Conservation (phyloP, 2,329 filamentous ascomycete genomes). For the Zymoseptoria passerinii region DNA sequence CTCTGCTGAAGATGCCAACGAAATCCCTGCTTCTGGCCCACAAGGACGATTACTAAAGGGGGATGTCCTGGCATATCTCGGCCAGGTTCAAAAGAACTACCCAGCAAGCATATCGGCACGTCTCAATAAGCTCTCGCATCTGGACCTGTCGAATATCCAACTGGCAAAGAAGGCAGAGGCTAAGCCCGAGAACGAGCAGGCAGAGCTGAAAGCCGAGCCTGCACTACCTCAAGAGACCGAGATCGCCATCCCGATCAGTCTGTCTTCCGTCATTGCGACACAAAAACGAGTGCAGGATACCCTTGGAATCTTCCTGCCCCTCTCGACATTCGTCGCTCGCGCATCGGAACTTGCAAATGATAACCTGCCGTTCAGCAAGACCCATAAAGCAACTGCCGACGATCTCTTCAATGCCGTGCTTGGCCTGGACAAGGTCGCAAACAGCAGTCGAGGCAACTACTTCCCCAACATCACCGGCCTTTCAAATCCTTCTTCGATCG, state of each 20-base stretch:
- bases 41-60: constrained; percentile 87
- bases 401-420: constrained; percentile 88
- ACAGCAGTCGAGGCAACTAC: constrained; percentile 54
- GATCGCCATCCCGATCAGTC: constrained; percentile 66
- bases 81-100: constrained; percentile 63
- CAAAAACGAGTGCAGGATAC: constrained; percentile 72
- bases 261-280: constrained; percentile 68
- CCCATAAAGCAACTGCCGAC: constrained; percentile 59
- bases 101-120: constrained; percentile 62
- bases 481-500: constrained; percentile 29
- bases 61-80: constrained; percentile 84
- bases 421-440: constrained; percentile 51
- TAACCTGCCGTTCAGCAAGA: constrained; percentile 61
- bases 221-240: constrained; percentile 44
- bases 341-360: constrained; percentile 84
- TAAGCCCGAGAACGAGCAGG: constrained; percentile 39
- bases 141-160: constrained; percentile 95
- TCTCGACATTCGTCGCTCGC: constrained; percentile 78
- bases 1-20: constrained; percentile 63
- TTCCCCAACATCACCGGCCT: constrained; percentile 58
- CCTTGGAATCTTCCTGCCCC: constrained; percentile 70
- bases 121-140: constrained; percentile 67
- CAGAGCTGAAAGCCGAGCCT: constrained; percentile 34
- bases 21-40: constrained; percentile 82
- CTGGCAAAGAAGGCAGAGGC: constrained; percentile 42